Percentiles rank a stretch among this genome's conserved stretches.
Conservation (phyloP, 352 stramenopile species). For the Phytophthora foliorum region DNA sequence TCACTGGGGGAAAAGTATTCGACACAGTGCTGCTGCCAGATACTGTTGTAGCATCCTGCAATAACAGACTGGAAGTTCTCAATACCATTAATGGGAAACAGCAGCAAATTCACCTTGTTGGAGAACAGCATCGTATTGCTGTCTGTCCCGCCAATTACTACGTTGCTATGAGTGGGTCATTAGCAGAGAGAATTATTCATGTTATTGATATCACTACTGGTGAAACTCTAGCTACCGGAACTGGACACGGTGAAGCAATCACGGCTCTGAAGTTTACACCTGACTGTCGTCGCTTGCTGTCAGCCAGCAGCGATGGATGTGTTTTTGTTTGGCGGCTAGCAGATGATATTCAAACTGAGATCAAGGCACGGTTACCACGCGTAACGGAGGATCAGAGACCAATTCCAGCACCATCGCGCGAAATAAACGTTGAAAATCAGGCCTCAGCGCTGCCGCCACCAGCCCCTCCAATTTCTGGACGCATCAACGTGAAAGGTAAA, state of each 20-base stretch:
- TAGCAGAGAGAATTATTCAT: conserved; percentile 89
- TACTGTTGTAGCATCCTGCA: conserved; percentile 71
- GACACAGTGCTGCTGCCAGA: conserved; percentile 80
- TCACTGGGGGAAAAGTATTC: conserved; percentile 77
- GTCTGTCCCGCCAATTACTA: conserved; percentile 75
- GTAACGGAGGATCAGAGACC: conserved; percentile 41
- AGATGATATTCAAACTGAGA: conserved; percentile 75
- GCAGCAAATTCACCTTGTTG: conserved; percentile 65
- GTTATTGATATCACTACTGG: conserved; percentile 86
- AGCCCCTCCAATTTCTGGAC: conserved; percentile 35
- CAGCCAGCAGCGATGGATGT: conserved; percentile 83
- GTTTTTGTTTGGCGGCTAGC: conserved; percentile 91
- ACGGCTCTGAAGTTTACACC: conserved; percentile 88
- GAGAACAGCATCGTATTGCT: conserved; percentile 78
- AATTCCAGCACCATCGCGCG: conserved; percentile 40
- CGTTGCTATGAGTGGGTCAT: conserved; percentile 84
- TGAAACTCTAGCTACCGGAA: conserved; percentile 78
- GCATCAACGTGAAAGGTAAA: not conserved
- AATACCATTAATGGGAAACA: conserved; percentile 70
- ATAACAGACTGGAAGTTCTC: conserved; percentile 87
- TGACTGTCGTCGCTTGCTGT: conserved; percentile 89
- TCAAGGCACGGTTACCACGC: conserved; percentile 64
- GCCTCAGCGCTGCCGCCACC: conserved; percentile 35
- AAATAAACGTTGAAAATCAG: conserved; percentile 3
- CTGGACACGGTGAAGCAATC: conserved; percentile 87